These are phyloP conservation scores for Inosperma sp. DNA, from an alignment of 768 basidiomycete genomes.

Conservation along the genomic window DNA sequence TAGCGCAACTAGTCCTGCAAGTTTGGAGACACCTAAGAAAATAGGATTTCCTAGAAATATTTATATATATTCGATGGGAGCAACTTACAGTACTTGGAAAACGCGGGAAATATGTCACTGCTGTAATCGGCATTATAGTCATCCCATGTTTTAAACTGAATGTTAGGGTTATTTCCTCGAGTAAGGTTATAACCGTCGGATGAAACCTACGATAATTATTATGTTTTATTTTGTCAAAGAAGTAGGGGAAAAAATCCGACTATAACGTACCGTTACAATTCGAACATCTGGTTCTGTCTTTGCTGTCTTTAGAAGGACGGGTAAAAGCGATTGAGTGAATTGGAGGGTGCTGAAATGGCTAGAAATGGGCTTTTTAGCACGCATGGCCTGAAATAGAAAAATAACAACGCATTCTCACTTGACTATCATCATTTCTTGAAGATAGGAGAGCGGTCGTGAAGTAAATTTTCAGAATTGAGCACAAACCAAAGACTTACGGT, in stretches of 20 bases:
- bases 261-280: background rate
- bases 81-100: constrained; percentile 25
- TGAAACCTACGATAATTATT: constrained; percentile 18
- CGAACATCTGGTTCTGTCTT: too few species aligned
- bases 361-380: too few species aligned
- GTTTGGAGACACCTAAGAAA: constrained; percentile 41
- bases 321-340: too few species aligned
- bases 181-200: constrained; percentile 22
- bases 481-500: too few species aligned
- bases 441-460: too few species aligned
- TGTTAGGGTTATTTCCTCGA: constrained; percentile 19
- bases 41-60: background rate
- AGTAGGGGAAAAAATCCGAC: too few species aligned
- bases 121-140: constrained; percentile 32
- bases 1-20: constrained; percentile 42
- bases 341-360: too few species aligned
- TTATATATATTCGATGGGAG: background rate
- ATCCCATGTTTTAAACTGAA: constrained; percentile 27
- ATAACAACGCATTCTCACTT: too few species aligned
- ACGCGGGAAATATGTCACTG: constrained; percentile 23
- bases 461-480: too few species aligned
- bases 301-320: too few species aligned
- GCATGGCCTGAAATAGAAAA: too few species aligned
- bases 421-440: too few species aligned
- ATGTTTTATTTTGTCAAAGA: background rate